Base-by-base conservation (phyloP, 2,329 filamentous ascomycete species). In the Pseudocercospora fuligena region DNA sequence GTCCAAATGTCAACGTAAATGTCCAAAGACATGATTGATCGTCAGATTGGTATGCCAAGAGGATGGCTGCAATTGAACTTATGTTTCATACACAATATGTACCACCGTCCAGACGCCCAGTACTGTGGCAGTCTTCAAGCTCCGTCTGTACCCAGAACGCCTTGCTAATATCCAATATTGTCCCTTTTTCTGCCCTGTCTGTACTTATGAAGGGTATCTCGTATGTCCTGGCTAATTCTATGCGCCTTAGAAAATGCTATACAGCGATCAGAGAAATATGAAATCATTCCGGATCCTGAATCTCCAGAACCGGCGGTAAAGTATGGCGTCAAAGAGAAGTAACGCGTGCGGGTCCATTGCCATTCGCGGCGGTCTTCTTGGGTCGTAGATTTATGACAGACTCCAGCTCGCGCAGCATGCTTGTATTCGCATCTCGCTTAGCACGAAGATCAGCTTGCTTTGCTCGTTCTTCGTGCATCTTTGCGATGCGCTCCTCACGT, bases 371-470 rank as follows among this genome's bases (percentile, higher is more conserved):
- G 6, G 43, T 33, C 43, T 68, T 68, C 66, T 70, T 70, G 19
- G 66, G 66, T 23, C 68, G 54, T 33, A 78, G 62, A 33, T 74
- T 77, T 62, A 98, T 96, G 67, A 99, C 89, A 69, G 92, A 94
- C 82, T 97, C 93, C 66, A 99, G 84, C 80, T 99, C 95, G 69
- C 91, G 89, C 69, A 99, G 86, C 92, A 99, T 97, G 73, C 91
- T 92, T 51, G 89, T 92, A 69, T 89, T 96, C 11, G 92, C 91
- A 69, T 97, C 93, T 53, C 88, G 83, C 75, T 91, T 90, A 73
- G 94, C 92, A 63, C 89, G 88, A 47, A 89, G 83, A 47, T 88
- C 84, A 21, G 91, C 90, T 76, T 92, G 91, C 69, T 87, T 88
- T 62, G 89, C 89, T 65, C 94, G 87, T 53, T 98, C 94, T 76